These are phyloP conservation scores for Hypoxylon trugodes DNA, from an alignment of 495 filamentous ascomycete species.

Conservation along the genomic window DNA sequence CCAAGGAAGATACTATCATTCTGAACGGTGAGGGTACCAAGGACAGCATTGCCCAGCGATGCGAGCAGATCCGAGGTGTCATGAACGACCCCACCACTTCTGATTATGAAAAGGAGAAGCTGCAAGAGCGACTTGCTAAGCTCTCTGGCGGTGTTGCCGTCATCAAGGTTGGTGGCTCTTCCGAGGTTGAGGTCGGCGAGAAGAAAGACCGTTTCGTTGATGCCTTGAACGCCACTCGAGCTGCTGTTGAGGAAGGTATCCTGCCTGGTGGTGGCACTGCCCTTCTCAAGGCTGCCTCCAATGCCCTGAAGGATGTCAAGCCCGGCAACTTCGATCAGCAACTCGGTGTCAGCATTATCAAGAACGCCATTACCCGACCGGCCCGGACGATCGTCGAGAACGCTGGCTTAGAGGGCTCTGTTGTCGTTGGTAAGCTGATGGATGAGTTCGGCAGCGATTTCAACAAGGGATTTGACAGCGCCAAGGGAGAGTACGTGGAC, in stretches of 20 bases:
- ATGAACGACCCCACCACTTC: slow-evolving; percentile 92
- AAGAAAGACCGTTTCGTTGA: slow-evolving; percentile 99
- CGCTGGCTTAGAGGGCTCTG: slow-evolving; percentile 93
- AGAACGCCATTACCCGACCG: slow-evolving; percentile 94
- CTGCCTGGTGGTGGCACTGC: slow-evolving; percentile 98
- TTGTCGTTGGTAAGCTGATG: slow-evolving; percentile 96
- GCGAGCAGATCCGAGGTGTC: slow-evolving; percentile 98
- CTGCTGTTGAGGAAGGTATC: slow-evolving; percentile 98
- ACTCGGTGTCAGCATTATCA: slow-evolving; percentile 96
- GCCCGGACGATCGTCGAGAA: slow-evolving; percentile 97
- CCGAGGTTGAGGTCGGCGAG: slow-evolving; percentile 97
- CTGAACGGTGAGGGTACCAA: slow-evolving; percentile 97
- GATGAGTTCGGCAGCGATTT: slow-evolving; percentile 93
- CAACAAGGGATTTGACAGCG: slow-evolving; percentile 96
- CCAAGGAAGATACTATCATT: slow-evolving; percentile 99
- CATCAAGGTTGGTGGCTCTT: slow-evolving; percentile 97
- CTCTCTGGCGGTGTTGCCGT: slow-evolving; percentile 98
- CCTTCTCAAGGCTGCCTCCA: slow-evolving; percentile 93
- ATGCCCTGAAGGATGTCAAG: slow-evolving; percentile 84
- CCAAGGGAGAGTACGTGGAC: slow-evolving; percentile 97
- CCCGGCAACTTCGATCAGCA: slow-evolving; percentile 97
- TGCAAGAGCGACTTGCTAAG: slow-evolving; percentile 99
- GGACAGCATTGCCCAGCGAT: slow-evolving; percentile 91
- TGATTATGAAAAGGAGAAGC: slow-evolving; percentile 99
- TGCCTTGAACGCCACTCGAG: slow-evolving; percentile 96